These are phyloP conservation scores for Lodderomyces orthopsilosis DNA, from an alignment of 1,139 yeast species.

Conservation along the genomic window DNA sequence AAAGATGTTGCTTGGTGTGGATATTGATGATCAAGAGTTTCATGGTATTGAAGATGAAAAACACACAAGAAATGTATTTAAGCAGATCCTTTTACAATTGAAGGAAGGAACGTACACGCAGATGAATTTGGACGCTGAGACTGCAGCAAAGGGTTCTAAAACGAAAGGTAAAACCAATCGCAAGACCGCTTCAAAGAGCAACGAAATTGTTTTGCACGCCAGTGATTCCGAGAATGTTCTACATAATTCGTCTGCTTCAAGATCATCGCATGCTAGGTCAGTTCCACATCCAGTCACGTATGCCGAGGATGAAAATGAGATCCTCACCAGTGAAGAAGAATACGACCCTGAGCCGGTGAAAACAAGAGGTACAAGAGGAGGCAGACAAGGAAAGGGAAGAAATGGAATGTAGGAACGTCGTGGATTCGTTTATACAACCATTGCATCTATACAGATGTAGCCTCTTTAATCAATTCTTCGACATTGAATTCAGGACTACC, in stretches of 20 bases:
- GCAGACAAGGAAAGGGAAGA: slow-evolving; percentile 7
- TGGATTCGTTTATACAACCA: not conserved
- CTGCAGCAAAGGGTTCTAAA: slow-evolving; percentile 1
- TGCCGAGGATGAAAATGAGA: slow-evolving; percentile 10
- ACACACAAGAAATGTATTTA: slow-evolving; percentile 29
- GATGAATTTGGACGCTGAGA: slow-evolving; percentile 5
- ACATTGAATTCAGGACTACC: slow-evolving; percentile 66
- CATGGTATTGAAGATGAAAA: slow-evolving; percentile 24
- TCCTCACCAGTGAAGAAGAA: slow-evolving; percentile 16
- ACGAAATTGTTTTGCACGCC: not conserved
- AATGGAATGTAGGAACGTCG: not conserved
- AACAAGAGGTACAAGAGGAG: slow-evolving; percentile 4
- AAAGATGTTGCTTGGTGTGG: slow-evolving; percentile 48
- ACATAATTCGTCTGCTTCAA: not conserved
- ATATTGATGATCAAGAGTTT: slow-evolving; percentile 32
- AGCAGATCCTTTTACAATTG: slow-evolving; percentile 25
- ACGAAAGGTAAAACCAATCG: not conserved
- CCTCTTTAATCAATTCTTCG: slow-evolving; percentile 64
- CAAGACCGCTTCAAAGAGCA: not conserved
- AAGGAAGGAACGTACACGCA: slow-evolving; percentile 17
- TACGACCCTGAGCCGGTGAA: slow-evolving; percentile 10
- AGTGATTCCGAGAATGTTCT: not conserved
- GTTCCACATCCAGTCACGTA: slow-evolving; percentile 3
- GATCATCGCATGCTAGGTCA: not conserved
- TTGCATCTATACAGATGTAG: slow-evolving; percentile 45